Base-by-base conservation (phyloP, 2,329 filamentous ascomycete species). In the Didymella glomerata region DNA sequence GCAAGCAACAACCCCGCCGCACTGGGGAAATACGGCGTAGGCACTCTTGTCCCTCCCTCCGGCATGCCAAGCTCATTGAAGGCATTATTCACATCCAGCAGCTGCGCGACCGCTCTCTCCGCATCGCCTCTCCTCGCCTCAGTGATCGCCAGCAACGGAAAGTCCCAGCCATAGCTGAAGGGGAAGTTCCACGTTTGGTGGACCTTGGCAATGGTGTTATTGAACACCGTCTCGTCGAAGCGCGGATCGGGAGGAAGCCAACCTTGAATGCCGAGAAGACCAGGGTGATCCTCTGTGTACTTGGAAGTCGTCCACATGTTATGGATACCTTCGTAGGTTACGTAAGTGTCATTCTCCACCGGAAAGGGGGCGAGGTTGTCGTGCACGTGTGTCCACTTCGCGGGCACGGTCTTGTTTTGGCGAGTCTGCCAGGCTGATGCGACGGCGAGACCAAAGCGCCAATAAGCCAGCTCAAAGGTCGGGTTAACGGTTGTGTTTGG, bases 381-480 rank as follows among this genome's bases (percentile, higher is more conserved):
- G 24, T 79, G 76, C 3, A 87, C 83, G 1, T 69, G 70, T 0
- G 69, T 70, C 85, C 85, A 88, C 2, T 69, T 64, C 0, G 65
- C 45, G 0, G 85, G 84, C 0, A 81, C 70, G 0, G 76, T 44
- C n/a, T 79, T 73, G 2, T 74, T 74, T 47, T 83, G 81, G 3
- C 84, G 77, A 46, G 73, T 57, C 66, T 83, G 84, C 85, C 86
- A 88, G 10, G 72, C 65, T 2, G 78, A 75, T 3, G 85, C 86
- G 1, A 86, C 70, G 24, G 83, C 79, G 16, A 88, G 78, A 1
- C 86, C 86, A 59, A 88, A 88, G 16, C 83, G 79, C 85, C 85
- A 88, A 71, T 88, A 88, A 7, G 85, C 82, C 4, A 80, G 74
- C 73, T 88, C 86, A 55, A 88, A 88, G 0, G 84, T 81, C 18